A percentile compares a stretch with the other conserved stretches of the same genome.
phyloP scores from a whole-genome alignment of 192 early-diverging fungal genomes.

The Neocallimastix lanati region DNA sequence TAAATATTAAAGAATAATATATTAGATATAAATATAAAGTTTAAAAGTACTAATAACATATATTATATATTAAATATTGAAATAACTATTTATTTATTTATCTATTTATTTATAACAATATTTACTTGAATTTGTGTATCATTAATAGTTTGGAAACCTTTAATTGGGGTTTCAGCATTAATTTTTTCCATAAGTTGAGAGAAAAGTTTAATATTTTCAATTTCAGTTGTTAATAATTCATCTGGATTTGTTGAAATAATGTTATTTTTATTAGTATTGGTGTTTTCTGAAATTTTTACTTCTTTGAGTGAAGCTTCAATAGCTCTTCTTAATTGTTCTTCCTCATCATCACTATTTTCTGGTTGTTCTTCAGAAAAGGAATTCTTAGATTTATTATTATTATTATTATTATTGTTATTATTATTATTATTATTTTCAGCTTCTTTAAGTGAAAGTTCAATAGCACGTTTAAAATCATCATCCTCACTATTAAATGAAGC shows the following conservation, averaged over 20 bases:
- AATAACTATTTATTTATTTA: too few relatives aligned
- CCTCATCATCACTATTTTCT: slow-evolving; percentile 2
- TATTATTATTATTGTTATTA: slow-evolving; percentile 19
- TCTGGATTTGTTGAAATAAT: slow-evolving; percentile 12
- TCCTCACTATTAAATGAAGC: too few relatives aligned
- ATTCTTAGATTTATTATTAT: slow-evolving; percentile 16
- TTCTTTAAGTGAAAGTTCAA: slow-evolving; percentile 76
- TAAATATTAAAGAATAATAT: too few relatives aligned
- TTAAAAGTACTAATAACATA: too few relatives aligned
- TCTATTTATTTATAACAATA: too few relatives aligned
- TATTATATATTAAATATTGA: background rate
- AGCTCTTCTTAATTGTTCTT: slow-evolving; percentile 12
- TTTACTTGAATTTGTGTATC: slow-evolving; percentile 56
- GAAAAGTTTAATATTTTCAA: slow-evolving; percentile 81
- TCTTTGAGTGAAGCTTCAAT: slow-evolving; percentile 61
- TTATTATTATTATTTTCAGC: slow-evolving; percentile 12
- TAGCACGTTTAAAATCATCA: slow-evolving; percentile 79
- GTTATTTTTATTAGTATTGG: slow-evolving; percentile 7
- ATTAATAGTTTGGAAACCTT: slow-evolving; percentile 53
- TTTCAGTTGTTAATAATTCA: slow-evolving; percentile 56
- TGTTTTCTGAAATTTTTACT: slow-evolving; percentile 15
- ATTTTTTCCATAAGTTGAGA: slow-evolving; percentile 66
- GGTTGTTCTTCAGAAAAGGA: background rate
- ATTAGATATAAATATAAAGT: too few relatives aligned
- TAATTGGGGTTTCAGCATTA: slow-evolving; percentile 31